Conservation (phyloP, 345 rosid species). For the Eucalyptus dawsonii region DNA sequence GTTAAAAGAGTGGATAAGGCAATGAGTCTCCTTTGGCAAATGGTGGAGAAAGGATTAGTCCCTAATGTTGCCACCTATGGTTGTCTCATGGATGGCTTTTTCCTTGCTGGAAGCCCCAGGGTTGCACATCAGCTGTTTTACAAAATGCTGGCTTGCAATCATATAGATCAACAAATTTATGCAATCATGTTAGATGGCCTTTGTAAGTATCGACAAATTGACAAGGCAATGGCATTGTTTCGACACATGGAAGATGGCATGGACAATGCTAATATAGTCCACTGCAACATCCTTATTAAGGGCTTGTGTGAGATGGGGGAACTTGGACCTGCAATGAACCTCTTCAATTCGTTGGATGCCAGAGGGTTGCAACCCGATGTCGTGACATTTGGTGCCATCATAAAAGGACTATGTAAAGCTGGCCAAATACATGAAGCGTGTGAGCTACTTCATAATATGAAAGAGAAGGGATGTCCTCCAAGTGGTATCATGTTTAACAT, state of each 20-base stretch:
- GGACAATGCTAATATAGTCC: background rate
- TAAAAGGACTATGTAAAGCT: background rate
- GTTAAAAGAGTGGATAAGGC: background rate
- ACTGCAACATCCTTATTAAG: background rate
- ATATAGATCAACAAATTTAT: background rate
- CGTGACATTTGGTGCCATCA: background rate
- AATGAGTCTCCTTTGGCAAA: background rate
- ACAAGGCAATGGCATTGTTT: background rate
- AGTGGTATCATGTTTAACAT: accelerated
- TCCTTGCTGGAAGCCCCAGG: no score
- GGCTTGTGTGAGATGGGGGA: background rate
- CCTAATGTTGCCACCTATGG: background rate
- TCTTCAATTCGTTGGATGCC: background rate
- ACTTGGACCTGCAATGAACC: background rate
- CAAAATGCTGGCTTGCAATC: background rate
- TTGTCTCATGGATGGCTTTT: no score
- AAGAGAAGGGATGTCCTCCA: background rate
- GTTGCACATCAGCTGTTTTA: background rate
- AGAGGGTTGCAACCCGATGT: background rate
- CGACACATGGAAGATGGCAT: background rate
- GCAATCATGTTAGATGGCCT: background rate
- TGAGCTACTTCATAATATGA: background rate
- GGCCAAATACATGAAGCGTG: background rate
- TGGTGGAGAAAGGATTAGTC: background rate
- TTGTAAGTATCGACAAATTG: background rate